Evolutionary conservation across 352 stramenopile species (phyloP), one percentile per base, ranked within the genome.

Genomic region (Globisporangium middletonii): DNA sequence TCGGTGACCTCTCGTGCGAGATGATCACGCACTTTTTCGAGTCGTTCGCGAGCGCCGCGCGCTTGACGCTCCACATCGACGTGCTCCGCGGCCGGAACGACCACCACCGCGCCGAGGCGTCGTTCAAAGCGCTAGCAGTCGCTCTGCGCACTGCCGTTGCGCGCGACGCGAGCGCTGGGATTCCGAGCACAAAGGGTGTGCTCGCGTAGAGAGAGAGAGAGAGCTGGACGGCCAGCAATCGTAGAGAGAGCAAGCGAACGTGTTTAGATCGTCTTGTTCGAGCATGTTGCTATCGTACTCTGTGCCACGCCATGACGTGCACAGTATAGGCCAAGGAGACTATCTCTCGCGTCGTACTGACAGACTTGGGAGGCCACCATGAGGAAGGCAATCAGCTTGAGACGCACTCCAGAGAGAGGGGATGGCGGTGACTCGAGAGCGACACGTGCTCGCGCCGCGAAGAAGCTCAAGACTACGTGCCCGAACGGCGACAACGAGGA

Each of bases 1-100:
- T 96, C 33, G 80, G 85, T 60, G 76, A 90, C 59, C 59, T 98
- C 46, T 94, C 86, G 60, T 94, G 83, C 55, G 94, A 98, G 73
- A 98, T 98, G 95, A 82, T 98, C 49, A 88, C 92, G 60, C 95
- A 98, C 71, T 93, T 96, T 54, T 83, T 98, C 57, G 86, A 98
- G 69, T 98, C 89, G 41, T 89, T 98, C 51, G 88, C 94, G 2
- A 97, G 92, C 38, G 92, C 94, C 35, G 89, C 88, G 54, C 84
- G 86, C 11, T 75, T 97, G 47, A 98, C 93, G 47, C 73, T 98
- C 37, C 95, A 98, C 68, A 81, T 98, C 8, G 88, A 97, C 57
- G 88, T 96, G 50, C 64, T 98, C 12, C 84, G 89, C 43, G 92
- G 91, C 23, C 72, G 72, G 55, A 98, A 98, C 67, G 89, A 97